A percentile compares a stretch with the other conserved stretches of the same genome.
Conservation (phyloP, 768 basidiomycete species). For the Phlegmacium glaucopus region DNA sequence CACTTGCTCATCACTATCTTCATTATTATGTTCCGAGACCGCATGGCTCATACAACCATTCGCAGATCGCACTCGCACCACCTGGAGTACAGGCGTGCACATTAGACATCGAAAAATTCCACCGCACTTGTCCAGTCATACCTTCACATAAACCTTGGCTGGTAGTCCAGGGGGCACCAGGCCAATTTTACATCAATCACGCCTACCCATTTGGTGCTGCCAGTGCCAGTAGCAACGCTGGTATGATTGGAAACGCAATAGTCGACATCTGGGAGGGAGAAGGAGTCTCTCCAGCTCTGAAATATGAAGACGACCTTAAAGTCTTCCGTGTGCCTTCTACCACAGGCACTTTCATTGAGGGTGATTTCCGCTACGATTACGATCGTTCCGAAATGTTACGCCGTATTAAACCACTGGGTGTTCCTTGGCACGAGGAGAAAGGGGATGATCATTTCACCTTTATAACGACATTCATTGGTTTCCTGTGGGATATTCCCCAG, state of each 20-base stretch:
- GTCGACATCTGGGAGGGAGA: conserved; percentile 17
- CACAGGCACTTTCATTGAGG: conserved; percentile 3
- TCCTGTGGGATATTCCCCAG: too few relatives aligned
- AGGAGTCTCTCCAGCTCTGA: conserved; percentile 1
- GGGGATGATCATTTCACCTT: conserved; percentile 18
- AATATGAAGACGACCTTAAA: conserved; percentile 9
- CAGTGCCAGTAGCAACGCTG: conserved; percentile 26
- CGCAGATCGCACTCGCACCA: conserved; percentile 25
- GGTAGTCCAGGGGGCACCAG: conserved; percentile 20
- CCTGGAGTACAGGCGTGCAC: conserved; percentile 26
- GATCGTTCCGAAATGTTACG: conserved; percentile 10
- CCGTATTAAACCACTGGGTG: conserved; percentile 13
- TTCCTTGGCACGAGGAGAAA: conserved; percentile 29
- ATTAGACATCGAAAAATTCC: conserved; percentile 30
- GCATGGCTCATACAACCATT: background rate
- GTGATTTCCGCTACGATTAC: conserved; percentile 16
- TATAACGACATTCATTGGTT: conserved; percentile 25
- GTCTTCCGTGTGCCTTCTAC: conserved; percentile 18
- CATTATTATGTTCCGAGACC: too few relatives aligned
- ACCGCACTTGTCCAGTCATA: too few relatives aligned
- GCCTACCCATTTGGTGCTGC: conserved; percentile 25
- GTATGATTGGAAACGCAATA: conserved; percentile 22
- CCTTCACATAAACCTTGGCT: conserved; percentile 35
- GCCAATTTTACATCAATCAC: conserved; percentile 30
- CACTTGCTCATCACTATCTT: too few relatives aligned